Conservation (phyloP, 352 stramenopile species). For the Phytophthora quininea region DNA sequence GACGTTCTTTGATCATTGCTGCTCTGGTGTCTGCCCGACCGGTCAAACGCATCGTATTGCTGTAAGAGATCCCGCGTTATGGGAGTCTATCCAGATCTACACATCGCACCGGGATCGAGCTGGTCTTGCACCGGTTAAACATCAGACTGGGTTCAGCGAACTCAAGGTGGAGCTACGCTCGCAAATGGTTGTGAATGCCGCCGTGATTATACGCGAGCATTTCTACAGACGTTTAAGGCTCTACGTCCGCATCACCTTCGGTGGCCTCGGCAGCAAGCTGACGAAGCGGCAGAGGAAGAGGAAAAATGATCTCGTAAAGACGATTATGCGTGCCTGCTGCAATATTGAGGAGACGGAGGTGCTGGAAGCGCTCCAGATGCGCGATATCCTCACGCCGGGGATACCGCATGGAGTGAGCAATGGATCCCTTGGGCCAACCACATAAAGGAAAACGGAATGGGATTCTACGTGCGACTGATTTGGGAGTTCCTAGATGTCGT, state of each 20-base stretch:
- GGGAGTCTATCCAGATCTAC: constrained; percentile 19
- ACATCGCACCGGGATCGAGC: neutral
- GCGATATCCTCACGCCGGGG: too few relatives aligned
- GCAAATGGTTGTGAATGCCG: too few relatives aligned
- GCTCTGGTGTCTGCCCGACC: too few relatives aligned
- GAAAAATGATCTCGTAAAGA: constrained; percentile 6
- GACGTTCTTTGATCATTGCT: too few relatives aligned
- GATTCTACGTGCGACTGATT: constrained; percentile 17
- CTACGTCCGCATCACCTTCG: too few relatives aligned
- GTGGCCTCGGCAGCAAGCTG: constrained; percentile 1
- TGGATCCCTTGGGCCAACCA: constrained; percentile 15
- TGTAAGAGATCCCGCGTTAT: constrained; percentile 18
- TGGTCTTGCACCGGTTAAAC: constrained; percentile 8
- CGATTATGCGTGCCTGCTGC: constrained; percentile 12
- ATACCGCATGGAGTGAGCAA: constrained; percentile 7
- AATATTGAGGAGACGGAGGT: constrained; percentile 1
- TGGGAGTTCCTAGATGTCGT: too few relatives aligned
- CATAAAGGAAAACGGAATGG: constrained; percentile 10
- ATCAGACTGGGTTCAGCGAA: constrained; percentile 6
- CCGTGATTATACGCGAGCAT: too few relatives aligned
- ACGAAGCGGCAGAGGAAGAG: constrained; percentile 5
- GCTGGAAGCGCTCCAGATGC: too few relatives aligned
- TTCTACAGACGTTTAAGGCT: too few relatives aligned
- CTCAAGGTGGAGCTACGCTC: constrained; percentile 1
- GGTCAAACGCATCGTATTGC: too few relatives aligned